Evolutionary conservation across 2,329 filamentous ascomycete genomes (phyloP).

Genomic region (Plenodomus biglobosus): DNA sequence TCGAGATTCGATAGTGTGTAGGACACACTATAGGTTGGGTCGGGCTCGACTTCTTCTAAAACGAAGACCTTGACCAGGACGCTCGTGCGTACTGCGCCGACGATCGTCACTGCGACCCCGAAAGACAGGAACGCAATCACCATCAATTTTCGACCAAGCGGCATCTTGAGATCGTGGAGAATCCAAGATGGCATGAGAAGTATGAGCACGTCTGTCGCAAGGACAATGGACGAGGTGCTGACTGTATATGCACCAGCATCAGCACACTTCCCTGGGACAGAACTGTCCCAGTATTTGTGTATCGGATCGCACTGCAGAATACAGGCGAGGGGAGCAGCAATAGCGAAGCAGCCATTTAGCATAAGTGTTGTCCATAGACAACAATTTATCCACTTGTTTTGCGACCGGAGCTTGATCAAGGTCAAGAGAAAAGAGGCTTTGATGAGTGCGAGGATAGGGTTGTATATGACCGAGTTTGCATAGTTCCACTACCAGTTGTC

Average conservation of each 20-base stretch:
- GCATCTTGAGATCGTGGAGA: constrained; percentile 21
- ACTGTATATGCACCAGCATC: constrained; percentile 13
- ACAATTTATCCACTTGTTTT: constrained; percentile 16
- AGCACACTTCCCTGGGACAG: constrained; percentile 15
- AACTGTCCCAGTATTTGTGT: constrained; percentile 30
- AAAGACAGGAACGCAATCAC: constrained; percentile 20
- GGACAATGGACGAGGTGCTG: constrained; percentile 14
- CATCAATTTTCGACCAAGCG: constrained; percentile 16
- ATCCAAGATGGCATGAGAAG: constrained; percentile 25
- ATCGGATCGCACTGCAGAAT: constrained; percentile 36
- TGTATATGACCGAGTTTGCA: constrained; percentile 19
- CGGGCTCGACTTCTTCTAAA: constrained; percentile 2
- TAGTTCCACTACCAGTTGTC: constrained; percentile 15
- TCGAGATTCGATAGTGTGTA: constrained; percentile 23
- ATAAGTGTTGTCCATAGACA: constrained; percentile 16
- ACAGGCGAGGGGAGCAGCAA: constrained; percentile 16
- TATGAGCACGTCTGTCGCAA: constrained; percentile 23
- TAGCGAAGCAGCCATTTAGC: constrained; percentile 16
- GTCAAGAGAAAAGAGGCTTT: constrained; percentile 22
- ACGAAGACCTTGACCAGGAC: constrained; percentile 14
- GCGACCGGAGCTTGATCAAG: constrained; percentile 20
- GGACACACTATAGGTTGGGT: constrained; percentile 12
- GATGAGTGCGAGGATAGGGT: constrained; percentile 22
- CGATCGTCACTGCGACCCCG: constrained; percentile 17
- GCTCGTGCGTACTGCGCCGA: constrained; percentile 16